These are phyloP conservation scores for Colletotrichum liaoningense DNA, from an alignment of 2,329 filamentous ascomycete genomes.

Conservation along the genomic window DNA sequence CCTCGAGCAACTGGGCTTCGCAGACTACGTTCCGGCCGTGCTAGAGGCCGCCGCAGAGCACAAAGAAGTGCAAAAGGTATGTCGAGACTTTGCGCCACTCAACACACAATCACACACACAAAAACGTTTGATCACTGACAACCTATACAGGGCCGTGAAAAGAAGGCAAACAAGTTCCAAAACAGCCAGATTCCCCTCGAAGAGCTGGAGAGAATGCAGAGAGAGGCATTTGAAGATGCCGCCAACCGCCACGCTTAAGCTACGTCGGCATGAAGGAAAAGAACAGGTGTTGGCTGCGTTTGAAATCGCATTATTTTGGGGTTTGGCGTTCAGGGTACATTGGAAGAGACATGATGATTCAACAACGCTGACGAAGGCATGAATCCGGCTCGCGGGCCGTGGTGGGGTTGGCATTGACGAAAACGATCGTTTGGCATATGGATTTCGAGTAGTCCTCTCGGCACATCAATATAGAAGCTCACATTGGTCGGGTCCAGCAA, in stretches of 20 bases:
- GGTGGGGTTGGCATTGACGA: background rate
- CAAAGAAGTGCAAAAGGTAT: constrained; percentile 91
- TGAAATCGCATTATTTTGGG: constrained; percentile 17
- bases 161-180: constrained; percentile 97
- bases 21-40: constrained; percentile 90
- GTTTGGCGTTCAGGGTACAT: constrained; percentile 16
- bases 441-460: background rate
- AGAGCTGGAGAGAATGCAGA: constrained; percentile 87
- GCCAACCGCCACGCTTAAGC: constrained; percentile 35
- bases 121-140: constrained; percentile 2
- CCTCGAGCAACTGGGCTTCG: constrained; percentile 90
- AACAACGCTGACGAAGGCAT: constrained; percentile 26
- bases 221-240: constrained; percentile 81
- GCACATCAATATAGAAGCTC: background rate
- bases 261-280: no score
- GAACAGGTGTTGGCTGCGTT: constrained; percentile 34
- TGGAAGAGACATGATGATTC: constrained; percentile 11
- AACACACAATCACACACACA: background rate
- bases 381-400: constrained; percentile 12
- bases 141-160: constrained; percentile 81
- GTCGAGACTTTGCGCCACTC: no score
- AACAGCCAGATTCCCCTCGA: constrained; percentile 93
- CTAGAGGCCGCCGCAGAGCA: constrained; percentile 89
- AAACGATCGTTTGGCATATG: background rate
- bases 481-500: background rate